phyloP scores from a whole-genome alignment of 116 monocot genomes.

The Iris pallida region DNA sequence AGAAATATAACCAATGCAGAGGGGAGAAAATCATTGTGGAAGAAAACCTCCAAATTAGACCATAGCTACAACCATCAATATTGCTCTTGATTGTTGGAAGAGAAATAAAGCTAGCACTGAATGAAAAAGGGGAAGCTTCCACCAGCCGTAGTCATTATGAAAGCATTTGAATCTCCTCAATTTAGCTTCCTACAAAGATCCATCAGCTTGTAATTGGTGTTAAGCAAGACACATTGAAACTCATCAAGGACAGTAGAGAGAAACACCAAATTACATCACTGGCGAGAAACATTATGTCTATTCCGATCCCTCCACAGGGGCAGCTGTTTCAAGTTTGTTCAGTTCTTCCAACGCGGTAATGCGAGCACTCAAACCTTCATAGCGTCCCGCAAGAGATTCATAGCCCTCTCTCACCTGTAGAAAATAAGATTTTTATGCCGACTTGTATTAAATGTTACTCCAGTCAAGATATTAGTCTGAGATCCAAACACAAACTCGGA shows the following conservation, averaged over 20 bases:
- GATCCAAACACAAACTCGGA: background rate
- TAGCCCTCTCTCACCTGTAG: conserved; percentile 25
- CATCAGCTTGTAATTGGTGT: background rate
- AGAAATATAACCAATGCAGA: too few relatives aligned
- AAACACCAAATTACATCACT: background rate
- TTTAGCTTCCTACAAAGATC: background rate
- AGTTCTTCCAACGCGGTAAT: conserved; percentile 24
- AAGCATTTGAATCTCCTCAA: conserved; percentile 1
- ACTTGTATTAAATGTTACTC: conserved; percentile 1
- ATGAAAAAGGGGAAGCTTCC: background rate
- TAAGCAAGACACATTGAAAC: background rate
- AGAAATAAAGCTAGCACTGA: background rate
- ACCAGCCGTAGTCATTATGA: background rate
- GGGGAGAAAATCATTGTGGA: too few relatives aligned
- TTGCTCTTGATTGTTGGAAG: background rate
- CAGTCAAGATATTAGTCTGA: background rate
- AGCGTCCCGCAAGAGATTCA: conserved; percentile 25
- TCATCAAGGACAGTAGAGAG: background rate
- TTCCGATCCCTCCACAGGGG: conserved; percentile 18
- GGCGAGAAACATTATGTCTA: conserved; percentile 2
- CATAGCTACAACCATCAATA: background rate
- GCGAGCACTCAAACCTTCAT: conserved; percentile 21
- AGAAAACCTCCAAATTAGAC: too few relatives aligned
- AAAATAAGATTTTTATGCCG: background rate
- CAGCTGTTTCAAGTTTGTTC: conserved; percentile 16